Base-by-base conservation (phyloP, 805 yeast genomes). In the Scheffersomyces coipomensis region DNA sequence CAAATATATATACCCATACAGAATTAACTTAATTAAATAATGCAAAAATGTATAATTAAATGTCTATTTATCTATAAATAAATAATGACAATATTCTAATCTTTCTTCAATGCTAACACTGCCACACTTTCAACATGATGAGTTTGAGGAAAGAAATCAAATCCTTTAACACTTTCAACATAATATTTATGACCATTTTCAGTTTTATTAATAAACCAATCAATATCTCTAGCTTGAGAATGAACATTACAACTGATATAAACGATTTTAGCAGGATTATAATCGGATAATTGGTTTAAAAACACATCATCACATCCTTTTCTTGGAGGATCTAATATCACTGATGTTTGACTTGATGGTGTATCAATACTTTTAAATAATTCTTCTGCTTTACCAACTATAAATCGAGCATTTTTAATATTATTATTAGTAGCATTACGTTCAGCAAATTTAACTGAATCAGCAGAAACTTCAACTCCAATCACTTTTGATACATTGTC, bases 221-320 rank as follows among this genome's bases (percentile, higher is more conserved):
- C 91, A 33, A 93, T 59, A 60, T 93, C 99, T 52, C 98, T 73
- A 4, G 98, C 98, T 64, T 93, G 99, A 15, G 97, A 88, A 66
- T 91, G 97, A 35, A 93, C 99, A 57, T 93, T 93, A 71, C 99
- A 93, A 45, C 96, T 88, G 41, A 93, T 86, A 64, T 93, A 93
- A n/a, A 93, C 95, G 39, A 93, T 80, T 51, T 82, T 81, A 12
- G 85, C 85, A 2, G 99, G 98, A 45, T 77, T 71, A 63, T 86
- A 93, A 16, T 73, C 87, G 16, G 93, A 76, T 41, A 93, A 71
- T 66, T 93, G 99, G 48, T 83, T 80, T 62, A 93, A 71, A 56
- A 93, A 93, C 8, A 80, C 79, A 37, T 81, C 85, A 60, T 90
- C 97, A 62, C 98, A 91, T 2, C 99, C 99, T 62, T 91, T 93